Conservation (phyloP, 768 basidiomycete species). For the Pleurotus citrinopileatus region DNA sequence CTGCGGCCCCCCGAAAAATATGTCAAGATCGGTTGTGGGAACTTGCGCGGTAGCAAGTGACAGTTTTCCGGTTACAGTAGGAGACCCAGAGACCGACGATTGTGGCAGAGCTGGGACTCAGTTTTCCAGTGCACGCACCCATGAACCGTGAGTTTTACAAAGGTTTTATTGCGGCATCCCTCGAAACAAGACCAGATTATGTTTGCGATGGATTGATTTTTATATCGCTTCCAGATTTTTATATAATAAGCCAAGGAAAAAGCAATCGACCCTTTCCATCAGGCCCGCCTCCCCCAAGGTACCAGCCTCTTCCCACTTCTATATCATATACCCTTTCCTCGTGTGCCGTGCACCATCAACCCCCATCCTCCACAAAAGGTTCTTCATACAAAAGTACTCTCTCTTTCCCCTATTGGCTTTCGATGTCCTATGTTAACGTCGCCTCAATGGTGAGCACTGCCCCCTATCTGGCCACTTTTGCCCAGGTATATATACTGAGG, state of each 20-base stretch:
- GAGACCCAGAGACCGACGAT: too few species aligned
- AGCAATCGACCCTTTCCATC: constrained; percentile 5
- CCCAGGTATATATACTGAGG: constrained; percentile 4
- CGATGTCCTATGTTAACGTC: constrained; percentile 33
- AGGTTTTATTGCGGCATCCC: too few species aligned
- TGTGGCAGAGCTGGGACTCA: too few species aligned
- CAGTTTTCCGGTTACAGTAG: background rate
- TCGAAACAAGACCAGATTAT: background rate
- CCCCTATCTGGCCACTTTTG: constrained; percentile 13
- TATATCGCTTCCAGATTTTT: too few species aligned
- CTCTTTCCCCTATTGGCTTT: constrained; percentile 13
- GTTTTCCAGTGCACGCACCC: too few species aligned
- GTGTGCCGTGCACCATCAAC: constrained; percentile 11
- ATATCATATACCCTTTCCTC: constrained; percentile 14
- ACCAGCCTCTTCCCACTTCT: constrained; percentile 1
- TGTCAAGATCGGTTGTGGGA: constrained; percentile 4
- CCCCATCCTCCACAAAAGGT: constrained; percentile 13
- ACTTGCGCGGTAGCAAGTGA: background rate
- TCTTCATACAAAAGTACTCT: constrained; percentile 15
- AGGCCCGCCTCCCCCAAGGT: too few species aligned
- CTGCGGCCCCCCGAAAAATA: background rate
- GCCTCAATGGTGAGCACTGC: constrained; percentile 30
- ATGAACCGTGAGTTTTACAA: too few species aligned
- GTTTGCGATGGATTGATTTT: constrained; percentile 5
- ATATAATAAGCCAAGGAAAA: too few species aligned